Evolutionary conservation across 202 grass and related monocot genomes (phyloP).

Genomic region (Digitaria exilis): DNA sequence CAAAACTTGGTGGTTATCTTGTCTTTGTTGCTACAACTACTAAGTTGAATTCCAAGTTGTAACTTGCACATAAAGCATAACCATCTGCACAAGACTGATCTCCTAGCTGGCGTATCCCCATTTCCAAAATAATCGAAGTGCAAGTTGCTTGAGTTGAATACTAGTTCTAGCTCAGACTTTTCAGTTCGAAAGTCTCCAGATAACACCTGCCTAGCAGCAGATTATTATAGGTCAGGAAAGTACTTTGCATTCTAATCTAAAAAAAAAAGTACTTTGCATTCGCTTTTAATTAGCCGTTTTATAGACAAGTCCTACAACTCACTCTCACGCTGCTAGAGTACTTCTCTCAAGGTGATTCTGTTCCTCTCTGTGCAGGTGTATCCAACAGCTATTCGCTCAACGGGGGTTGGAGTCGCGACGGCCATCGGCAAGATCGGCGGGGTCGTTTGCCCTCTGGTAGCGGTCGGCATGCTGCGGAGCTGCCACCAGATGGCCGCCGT

Average conservation of each 20-base stretch:
- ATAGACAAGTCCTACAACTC: neutral
- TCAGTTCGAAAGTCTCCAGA: neutral
- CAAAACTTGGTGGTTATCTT: neutral
- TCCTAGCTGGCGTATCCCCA: neutral
- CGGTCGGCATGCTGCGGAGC: slow-evolving; percentile 57
- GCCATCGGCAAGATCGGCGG: slow-evolving; percentile 77
- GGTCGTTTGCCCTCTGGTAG: slow-evolving; percentile 69
- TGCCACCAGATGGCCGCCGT: slow-evolving; percentile 73
- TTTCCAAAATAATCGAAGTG: neutral
- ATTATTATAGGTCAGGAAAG: neutral
- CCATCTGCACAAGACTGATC: neutral
- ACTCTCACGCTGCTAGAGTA: neutral
- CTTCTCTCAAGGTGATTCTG: neutral
- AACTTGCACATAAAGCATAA: neutral
- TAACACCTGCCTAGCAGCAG: neutral
- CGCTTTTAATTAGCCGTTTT: neutral
- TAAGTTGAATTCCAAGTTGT: neutral
- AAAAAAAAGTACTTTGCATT: no score
- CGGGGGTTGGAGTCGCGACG: slow-evolving; percentile 60
- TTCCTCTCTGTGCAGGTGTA: slow-evolving; percentile 55
- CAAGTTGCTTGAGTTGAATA: neutral
- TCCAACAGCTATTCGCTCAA: slow-evolving; percentile 75
- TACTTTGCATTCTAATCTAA: no score
- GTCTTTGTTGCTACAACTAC: neutral
- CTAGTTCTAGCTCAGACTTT: neutral